A percentile compares a stretch with the other conserved stretches of the same genome.
These are phyloP conservation scores for Vaccinium myrtillus DNA, from an alignment of 148 eudicot genomes.

Conservation along the genomic window DNA sequence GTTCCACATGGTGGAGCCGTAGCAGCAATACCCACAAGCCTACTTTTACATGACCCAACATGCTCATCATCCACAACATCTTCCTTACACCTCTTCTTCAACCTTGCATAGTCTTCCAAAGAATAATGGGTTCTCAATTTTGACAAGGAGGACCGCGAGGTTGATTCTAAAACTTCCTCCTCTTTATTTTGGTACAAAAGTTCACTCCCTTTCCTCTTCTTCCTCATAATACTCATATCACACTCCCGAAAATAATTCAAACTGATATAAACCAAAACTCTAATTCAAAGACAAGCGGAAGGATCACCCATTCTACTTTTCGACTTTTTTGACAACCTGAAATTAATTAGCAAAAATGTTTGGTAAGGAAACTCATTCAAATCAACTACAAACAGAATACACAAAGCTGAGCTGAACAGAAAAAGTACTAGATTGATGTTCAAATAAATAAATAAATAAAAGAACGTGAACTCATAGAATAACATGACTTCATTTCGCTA, in stretches of 20 bases:
- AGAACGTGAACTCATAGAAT: not conserved
- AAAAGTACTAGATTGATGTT: not conserved
- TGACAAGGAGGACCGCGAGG: constrained; percentile 32
- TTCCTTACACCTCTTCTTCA: constrained; percentile 67
- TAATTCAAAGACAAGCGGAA: not conserved
- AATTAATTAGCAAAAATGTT: not conserved
- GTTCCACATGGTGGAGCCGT: constrained; percentile 66
- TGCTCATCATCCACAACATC: constrained; percentile 35
- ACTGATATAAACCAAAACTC: not conserved
- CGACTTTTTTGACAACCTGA: not conserved
- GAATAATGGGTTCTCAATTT: constrained; percentile 60
- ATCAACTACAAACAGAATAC: not conserved
- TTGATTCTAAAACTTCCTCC: constrained; percentile 33
- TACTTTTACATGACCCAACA: constrained; percentile 46
- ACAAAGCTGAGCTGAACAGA: not conserved
- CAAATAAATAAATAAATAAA: not conserved
- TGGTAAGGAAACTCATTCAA: not conserved
- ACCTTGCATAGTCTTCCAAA: constrained; percentile 58
- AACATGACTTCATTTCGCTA: not conserved
- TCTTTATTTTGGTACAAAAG: constrained; percentile 16
- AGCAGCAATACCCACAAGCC: constrained; percentile 56
- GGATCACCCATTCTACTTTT: not conserved
- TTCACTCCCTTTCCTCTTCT: constrained; percentile 83
- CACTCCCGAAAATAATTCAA: not conserved
- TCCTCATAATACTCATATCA: constrained; percentile 37